Base-by-base conservation (phyloP, 2,329 filamentous ascomycete genomes). In the Ampelomyces quisqualis region DNA sequence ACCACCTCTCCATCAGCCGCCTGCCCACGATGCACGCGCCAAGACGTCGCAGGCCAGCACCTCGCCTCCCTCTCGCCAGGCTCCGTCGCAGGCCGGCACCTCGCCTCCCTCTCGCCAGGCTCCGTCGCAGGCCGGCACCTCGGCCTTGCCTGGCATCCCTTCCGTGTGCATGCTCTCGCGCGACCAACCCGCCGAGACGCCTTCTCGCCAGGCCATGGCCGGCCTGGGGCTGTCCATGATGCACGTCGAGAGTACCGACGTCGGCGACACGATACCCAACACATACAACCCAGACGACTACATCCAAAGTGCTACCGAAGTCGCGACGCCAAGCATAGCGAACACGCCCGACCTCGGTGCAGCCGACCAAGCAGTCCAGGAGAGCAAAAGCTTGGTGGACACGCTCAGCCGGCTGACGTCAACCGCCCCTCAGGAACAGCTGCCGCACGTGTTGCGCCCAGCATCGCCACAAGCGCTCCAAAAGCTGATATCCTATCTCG, bases 251-350 rank as follows among this genome's bases (percentile, higher is more conserved):
- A n/a, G n/a, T n/a, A n/a, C n/a, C n/a, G n/a, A n/a, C n/a, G n/a
- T 51, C 8, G 61, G 62, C 26, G 65, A 67, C 34, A 67, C 65
- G 19, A 60, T 67, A 14, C 65, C 65, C 19, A 58, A 67, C 34
- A 67, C 65, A 5, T 61, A 60, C 32, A 60, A 67, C 26, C 58
- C 62, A 1, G 70, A 72, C 14, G 70, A 73, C 10, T 67, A 68
- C 28, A 47, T 67, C 31, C 65, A 64, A 44, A 76, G 72, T 48
- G 71, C 70, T 11, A 76, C 73, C 4, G 73, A 77, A 48, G 60
- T 73, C 20, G 72, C 71, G 5, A 76, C 74, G 11, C 73, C 74
- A 7, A 75, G 71, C 49, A 52, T 65, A 19, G 58, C 55, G 21
- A 65, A 66, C 23, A 75, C 73, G 5, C 73, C 73, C 14, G 61